Base-by-base conservation (phyloP, 1,284 basidiomycete genomes). In the Heliocybe sulcata region DNA sequence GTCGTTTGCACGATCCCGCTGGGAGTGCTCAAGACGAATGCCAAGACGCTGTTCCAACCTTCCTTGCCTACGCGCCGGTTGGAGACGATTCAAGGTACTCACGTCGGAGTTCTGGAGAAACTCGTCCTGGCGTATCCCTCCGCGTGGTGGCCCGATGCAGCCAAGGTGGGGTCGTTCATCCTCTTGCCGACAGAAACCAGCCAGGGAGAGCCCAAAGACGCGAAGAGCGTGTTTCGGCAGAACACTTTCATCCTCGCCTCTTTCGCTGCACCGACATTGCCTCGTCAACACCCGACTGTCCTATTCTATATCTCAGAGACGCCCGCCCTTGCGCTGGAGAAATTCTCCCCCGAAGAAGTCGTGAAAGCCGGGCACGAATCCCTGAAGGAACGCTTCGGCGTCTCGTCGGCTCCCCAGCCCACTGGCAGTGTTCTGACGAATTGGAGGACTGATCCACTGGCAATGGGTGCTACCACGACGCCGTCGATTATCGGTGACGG, bases 1-100 rank as follows among this genome's bases (percentile, higher is more conserved):
- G 55, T 57, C 25, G 31, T 61, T 10, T 58, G 58, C 58, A 62
- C 61, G 12, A 55, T 62, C 27, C 61, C 61, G 2, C 58, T 62
- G 12, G 61, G 59, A 1, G 61, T 62, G 6, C 54, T 62, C 35
- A 54, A 62, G 54, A 52, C 56, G 26, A 45, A 23, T 25, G 31
- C 51, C 3, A 31, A 48, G 6, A 45, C 53, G 16, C 33, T 51
- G n/a, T 62, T 62, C 48, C 33, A 53, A 20, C 61, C 61, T 11
- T 35, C 56, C 9, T 58, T 62, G 8, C 58, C 61, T 0, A n/a
- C 53, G 16, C 58, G 56, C 3, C 45, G 59, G 10, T 12, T 45
- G 11, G 54, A 54, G 27, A 52, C 53, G 19, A 58, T 61, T 10
- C 29, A 49, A 35, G 35, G 57, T 10, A 60, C 59, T 22, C 52